Evolutionary conservation across 192 early-diverging fungal species (phyloP).

Genomic region (Coemansia sp.): DNA sequence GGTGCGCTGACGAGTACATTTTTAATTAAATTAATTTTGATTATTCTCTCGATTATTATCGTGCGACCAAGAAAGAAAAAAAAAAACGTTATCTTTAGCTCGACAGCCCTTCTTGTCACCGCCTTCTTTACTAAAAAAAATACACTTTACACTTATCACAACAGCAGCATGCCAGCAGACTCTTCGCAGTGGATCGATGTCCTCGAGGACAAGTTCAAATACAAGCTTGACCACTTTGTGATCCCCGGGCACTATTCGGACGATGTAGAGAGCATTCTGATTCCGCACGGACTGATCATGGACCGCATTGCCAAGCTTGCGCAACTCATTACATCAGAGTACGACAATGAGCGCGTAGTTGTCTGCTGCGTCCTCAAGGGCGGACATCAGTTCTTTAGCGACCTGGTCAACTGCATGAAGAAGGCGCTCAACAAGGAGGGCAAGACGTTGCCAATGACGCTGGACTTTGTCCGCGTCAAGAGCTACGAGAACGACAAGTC

Average conservation of each 20-base stretch:
- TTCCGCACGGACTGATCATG: slow-evolving; percentile 93
- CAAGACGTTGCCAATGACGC: slow-evolving; percentile 73
- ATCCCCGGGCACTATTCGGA: slow-evolving; percentile 86
- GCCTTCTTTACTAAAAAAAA: too few species aligned
- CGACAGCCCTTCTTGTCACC: too few species aligned
- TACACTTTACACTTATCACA: too few species aligned
- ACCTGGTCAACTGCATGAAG: slow-evolving; percentile 75
- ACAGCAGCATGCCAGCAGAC: slow-evolving; percentile 54
- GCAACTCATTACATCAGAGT: slow-evolving; percentile 78
- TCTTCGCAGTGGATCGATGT: slow-evolving; percentile 70
- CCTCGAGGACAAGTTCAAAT: slow-evolving; percentile 70
- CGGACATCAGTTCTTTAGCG: slow-evolving; percentile 82
- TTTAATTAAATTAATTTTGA: too few species aligned
- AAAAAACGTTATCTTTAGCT: too few species aligned
- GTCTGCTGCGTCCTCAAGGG: slow-evolving; percentile 96
- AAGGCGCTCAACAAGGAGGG: slow-evolving; percentile 72
- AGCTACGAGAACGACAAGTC: slow-evolving; percentile 85
- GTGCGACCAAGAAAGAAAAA: too few species aligned
- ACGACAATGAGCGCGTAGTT: slow-evolving; percentile 68
- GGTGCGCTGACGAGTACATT: too few species aligned
- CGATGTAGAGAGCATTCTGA: slow-evolving; percentile 76
- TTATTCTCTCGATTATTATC: too few species aligned
- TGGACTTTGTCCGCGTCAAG: slow-evolving; percentile 95
- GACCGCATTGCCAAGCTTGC: slow-evolving; percentile 90
- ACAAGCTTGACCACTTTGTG: slow-evolving; percentile 80